phyloP scores from a whole-genome alignment of 2,329 filamentous ascomycete species.

The Sclerotinia subarctica region DNA sequence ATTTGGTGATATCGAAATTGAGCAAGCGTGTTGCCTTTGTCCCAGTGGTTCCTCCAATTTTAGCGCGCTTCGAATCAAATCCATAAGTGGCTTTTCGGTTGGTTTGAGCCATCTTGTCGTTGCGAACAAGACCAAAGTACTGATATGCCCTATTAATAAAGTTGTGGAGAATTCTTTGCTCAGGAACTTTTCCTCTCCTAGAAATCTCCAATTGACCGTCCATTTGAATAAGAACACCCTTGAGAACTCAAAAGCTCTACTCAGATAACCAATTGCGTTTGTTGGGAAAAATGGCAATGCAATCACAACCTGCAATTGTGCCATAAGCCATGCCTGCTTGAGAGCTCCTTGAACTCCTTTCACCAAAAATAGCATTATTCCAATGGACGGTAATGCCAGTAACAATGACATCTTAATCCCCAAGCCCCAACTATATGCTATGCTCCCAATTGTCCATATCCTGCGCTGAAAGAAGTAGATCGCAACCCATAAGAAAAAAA shows the following conservation, averaged over 20 bases:
- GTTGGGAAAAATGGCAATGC: conserved; percentile 64
- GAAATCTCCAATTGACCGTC: conserved; percentile 98
- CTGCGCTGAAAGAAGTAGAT: conserved; percentile 74
- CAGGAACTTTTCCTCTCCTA: conserved; percentile 80
- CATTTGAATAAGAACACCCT: conserved; percentile 93
- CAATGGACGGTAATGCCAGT: conserved; percentile 77
- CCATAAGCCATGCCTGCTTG: conserved; percentile 67
- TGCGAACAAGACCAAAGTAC: conserved; percentile 55
- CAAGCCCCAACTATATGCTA: conserved; percentile 73
- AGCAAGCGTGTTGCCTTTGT: conserved; percentile 47
- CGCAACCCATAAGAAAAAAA: conserved; percentile 78
- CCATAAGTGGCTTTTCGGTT: conserved; percentile 47
- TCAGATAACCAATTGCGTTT: conserved; percentile 69
- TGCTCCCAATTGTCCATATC: conserved; percentile 68
- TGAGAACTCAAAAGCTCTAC: conserved; percentile 84
- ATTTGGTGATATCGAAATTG: conserved; percentile 51
- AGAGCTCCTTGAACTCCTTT: conserved; percentile 64
- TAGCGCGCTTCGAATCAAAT: conserved; percentile 41
- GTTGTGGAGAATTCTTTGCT: conserved; percentile 58
- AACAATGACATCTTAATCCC: conserved; percentile 96
- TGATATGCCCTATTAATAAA: conserved; percentile 54
- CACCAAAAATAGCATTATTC: conserved; percentile 70
- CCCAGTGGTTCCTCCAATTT: conserved; percentile 38
- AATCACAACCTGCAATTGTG: conserved; percentile 70
- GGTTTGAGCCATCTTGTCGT: conserved; percentile 59